Evolutionary conservation across 2,329 filamentous ascomycete species (phyloP).

Genomic region (Zelopaecilomyces penicillatus): DNA sequence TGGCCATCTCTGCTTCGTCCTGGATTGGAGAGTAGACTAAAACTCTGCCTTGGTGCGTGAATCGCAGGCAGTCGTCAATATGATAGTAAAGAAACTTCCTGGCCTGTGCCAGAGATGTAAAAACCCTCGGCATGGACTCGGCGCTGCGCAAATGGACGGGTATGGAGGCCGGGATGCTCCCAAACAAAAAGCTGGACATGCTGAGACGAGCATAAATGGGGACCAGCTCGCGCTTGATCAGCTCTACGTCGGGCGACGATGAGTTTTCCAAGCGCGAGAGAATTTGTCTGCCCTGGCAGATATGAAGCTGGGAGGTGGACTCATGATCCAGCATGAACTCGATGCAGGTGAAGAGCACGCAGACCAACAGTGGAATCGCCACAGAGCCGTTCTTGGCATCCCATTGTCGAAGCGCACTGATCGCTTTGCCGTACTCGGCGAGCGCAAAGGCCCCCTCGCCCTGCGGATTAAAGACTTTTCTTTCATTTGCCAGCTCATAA

Average conservation of each 20-base stretch:
- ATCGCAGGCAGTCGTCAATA: constrained; percentile 31
- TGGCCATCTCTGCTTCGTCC: constrained; percentile 15
- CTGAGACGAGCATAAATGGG: constrained; percentile 37
- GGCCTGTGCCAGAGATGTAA: constrained; percentile 25
- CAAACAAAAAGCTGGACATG: constrained; percentile 33
- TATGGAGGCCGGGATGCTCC: constrained; percentile 27
- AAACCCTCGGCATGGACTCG: constrained; percentile 23
- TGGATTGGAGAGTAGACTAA: constrained; percentile 19
- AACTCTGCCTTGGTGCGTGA: constrained; percentile 20
- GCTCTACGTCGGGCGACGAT: constrained; percentile 23
- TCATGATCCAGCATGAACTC: constrained; percentile 46
- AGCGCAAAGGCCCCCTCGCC: constrained; percentile 18
- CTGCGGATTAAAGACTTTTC: constrained; percentile 9
- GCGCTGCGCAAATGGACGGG: constrained; percentile 25
- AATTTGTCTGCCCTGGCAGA: constrained; percentile 35
- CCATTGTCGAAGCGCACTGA: constrained; percentile 32
- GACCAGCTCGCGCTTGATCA: constrained; percentile 32
- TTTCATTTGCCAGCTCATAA: constrained; percentile 28
- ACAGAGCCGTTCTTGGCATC: constrained; percentile 20
- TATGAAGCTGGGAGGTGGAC: constrained; percentile 35
- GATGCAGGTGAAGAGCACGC: constrained; percentile 44
- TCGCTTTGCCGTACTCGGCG: constrained; percentile 39
- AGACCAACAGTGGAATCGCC: constrained; percentile 33
- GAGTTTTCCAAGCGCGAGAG: constrained; percentile 24
- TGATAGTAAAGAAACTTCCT: constrained; percentile 26